Conservation (phyloP, 164 flowering plant species). For the Stephania yunnanensis region DNA sequence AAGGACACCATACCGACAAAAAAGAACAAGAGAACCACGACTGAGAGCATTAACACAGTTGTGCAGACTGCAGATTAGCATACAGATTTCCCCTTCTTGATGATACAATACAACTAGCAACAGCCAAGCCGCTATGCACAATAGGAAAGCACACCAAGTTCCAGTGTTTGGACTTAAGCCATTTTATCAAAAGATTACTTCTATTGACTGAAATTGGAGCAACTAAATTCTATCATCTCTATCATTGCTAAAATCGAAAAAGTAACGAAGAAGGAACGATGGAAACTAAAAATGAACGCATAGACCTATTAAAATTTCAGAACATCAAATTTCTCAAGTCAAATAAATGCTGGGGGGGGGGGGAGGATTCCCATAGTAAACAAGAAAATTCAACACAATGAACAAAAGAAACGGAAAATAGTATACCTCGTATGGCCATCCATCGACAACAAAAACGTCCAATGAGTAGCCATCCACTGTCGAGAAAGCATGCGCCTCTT, state of each 20-base stretch:
- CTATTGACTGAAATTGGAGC: neutral
- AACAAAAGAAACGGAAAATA: neutral
- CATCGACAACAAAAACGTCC: constrained; percentile 96
- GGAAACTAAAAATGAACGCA: neutral
- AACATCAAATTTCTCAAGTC: neutral
- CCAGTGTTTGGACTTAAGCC: neutral
- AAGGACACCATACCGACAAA: too few species aligned
- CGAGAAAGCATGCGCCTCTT: constrained; percentile 97
- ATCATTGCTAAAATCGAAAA: neutral
- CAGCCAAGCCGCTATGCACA: neutral
- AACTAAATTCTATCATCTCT: neutral
- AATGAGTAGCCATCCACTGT: constrained; percentile 93
- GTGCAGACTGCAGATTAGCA: neutral
- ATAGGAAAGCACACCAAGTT: neutral
- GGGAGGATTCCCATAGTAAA: neutral
- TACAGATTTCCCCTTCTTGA: neutral
- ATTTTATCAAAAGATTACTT: neutral
- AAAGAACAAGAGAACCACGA: neutral
- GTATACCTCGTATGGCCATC: constrained; percentile 82
- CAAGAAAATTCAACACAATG: neutral
- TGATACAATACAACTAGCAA: neutral
- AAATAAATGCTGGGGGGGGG: neutral
- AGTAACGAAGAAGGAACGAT: neutral
- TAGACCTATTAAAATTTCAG: neutral
- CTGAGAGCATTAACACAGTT: neutral